A percentile compares a stretch with the other conserved stretches of the same genome.
Evolutionary conservation across 441 rosid species (phyloP).

Genomic region (Populus hybrid): DNA sequence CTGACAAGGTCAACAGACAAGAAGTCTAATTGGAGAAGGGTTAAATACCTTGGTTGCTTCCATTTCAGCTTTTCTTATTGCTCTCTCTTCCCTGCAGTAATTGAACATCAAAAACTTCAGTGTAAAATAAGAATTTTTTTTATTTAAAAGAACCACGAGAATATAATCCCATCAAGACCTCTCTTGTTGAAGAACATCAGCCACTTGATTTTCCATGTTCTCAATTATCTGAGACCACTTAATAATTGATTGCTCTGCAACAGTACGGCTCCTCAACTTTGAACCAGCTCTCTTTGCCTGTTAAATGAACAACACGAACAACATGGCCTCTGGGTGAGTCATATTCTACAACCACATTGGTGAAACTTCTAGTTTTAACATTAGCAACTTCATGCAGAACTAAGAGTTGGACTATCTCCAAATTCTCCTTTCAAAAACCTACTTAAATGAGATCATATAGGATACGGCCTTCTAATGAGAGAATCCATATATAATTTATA

Average conservation of each 20-base stretch:
- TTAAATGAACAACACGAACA: conserved; percentile 7
- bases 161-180: conserved; percentile 47
- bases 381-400: neutral
- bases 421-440: neutral
- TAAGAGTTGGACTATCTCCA: neutral
- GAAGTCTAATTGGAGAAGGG: neutral
- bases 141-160: neutral
- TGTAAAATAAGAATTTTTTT: neutral
- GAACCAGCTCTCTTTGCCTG: conserved; percentile 94
- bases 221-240: conserved; percentile 93
- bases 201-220: conserved; percentile 80
- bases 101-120: conserved; percentile 18
- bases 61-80: conserved; percentile 96
- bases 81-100: conserved; percentile 78
- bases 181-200: conserved; percentile 72
- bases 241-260: conserved; percentile 82
- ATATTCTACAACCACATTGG: neutral
- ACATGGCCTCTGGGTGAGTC: conserved; percentile 1
- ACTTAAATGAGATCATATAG: neutral
- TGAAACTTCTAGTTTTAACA: neutral
- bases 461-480: neutral
- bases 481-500: neutral
- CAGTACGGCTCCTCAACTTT: conserved; percentile 82
- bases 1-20: neutral
- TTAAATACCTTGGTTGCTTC: conserved; percentile 80